Evolutionary conservation across 371 early-diverging fungal species (phyloP), one percentile per base, ranked within the genome.

Genomic region (Mortierella sp.): DNA sequence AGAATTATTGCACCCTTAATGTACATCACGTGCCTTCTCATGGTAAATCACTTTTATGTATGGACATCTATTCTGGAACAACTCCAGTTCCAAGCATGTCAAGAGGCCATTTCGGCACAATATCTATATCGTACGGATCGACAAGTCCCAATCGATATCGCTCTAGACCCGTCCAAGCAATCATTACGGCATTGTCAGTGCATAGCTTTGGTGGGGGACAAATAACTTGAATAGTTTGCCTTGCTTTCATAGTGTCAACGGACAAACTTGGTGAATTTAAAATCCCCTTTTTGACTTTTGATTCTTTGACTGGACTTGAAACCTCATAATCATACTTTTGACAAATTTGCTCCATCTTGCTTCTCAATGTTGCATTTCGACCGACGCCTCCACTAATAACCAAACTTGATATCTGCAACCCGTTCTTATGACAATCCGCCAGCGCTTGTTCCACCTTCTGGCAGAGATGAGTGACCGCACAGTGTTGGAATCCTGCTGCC

Each of bases 101-200:
- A 8, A 93, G 63, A 0, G 92, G 89, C 93, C 93, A 93, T 79
- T 87, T 88, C 48, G 91, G 92, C 33, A 89, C 79, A 48, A 89
- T 88, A 3, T 90, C 91, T 50, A 92, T 88, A 43, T 89, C 87
- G 81, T 89, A 91, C 38, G 87, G 85, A 69, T 92, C 92, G 19
- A 89, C 61, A 40, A 91, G 85, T 1, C 92, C 92, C n/a, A 84
- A 83, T 64, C 84, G 87, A 58, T 87, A 87, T 43, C 92, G 78
- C 67, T 93, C 93, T 4, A 91, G n/a, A 1, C 92, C 96, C 6
- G 94, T 88, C 96, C 96, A 96, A 9, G 95, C 96, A 77, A 96
- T 92, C 96, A 96, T 96, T 28, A 92, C 94, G n/a, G 94, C 95
- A 74, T 96, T 96, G 83, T 96, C 96, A 0, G 96, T 92, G 79